Conservation (phyloP, 176 grass and related monocot genomes). For the Melocanna baccifera region DNA sequence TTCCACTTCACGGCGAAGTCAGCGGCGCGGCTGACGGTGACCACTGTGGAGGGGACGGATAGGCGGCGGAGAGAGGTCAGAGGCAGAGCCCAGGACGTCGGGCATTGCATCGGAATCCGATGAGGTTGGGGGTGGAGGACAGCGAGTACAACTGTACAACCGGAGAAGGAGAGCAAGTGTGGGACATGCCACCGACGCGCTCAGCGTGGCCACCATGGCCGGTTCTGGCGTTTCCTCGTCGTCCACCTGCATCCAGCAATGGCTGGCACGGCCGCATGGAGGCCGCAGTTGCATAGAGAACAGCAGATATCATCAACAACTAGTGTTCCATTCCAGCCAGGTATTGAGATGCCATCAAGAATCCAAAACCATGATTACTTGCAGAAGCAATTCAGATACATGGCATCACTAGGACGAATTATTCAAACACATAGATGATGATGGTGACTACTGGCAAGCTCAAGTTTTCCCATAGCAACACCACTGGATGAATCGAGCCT, state of each 20-base stretch:
- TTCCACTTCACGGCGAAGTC: neutral
- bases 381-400: neutral
- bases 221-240: constrained; percentile 28
- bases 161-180: neutral
- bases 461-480: neutral
- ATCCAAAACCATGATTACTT: neutral
- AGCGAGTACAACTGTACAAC: neutral
- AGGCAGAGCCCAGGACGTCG: neutral
- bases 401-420: neutral
- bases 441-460: neutral
- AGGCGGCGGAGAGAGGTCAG: neutral
- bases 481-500: neutral
- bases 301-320: neutral
- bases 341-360: too few relatives aligned
- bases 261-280: neutral
- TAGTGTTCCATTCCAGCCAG: neutral
- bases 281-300: neutral
- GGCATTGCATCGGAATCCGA: neutral
- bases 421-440: neutral
- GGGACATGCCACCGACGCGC: constrained; percentile 49
- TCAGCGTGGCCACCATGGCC: constrained; percentile 23
- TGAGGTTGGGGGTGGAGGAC: too few relatives aligned
- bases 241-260: constrained; percentile 20
- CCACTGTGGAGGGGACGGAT: too few relatives aligned
- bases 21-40: neutral